Base-by-base conservation (phyloP, 805 yeast species). In the Metschnikowia continentalis region DNA sequence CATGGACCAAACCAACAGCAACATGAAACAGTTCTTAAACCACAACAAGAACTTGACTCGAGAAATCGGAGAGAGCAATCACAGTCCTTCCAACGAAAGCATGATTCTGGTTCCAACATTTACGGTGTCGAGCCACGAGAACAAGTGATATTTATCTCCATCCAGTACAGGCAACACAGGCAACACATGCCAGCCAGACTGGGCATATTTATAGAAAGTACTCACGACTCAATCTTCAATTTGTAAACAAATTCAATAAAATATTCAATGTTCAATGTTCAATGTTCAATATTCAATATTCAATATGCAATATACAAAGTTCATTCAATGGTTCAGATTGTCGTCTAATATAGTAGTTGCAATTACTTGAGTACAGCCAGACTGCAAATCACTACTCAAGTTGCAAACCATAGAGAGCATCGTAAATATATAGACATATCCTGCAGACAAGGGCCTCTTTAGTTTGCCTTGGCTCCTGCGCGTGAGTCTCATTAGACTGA, bases 81-180 rank as follows among this genome's bases (percentile, higher is more conserved):
- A 44, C 20, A 44, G 35, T 11, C 49, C 53, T 15, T 47, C 53
- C 33, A 35, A 20, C 46, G 57, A 49, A 13, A 47, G 50, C 46
- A 23, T 45, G 47, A 38, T 43, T 15, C 54, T 38, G 51, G 53
- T 55, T 30, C 61, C 61, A 5, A 51, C 54, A 17, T 57, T 57
- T 17, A 47, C 48, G 20, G 57, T 57, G 10, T 57, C 53, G 50
- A 54, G 46, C 37, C 60, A 57, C 19, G 56, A 48, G 23, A 32
- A 7, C 11, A n/a, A 42, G 26, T 33, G 35, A 26, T 40, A 22
- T 13, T 19, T 13, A 32, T 32, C 36, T 32, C 26, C 11, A 6
- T 5, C 14, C 23, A 5, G 23, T 36, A 8, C 36, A 26, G 30
- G 30, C 30, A 7, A 23, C 26, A 42, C 6, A 5, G 6, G 5